These are phyloP conservation scores for Acanthamoeba healyi DNA, from an alignment of 208 protist species.

Conservation along the genomic window DNA sequence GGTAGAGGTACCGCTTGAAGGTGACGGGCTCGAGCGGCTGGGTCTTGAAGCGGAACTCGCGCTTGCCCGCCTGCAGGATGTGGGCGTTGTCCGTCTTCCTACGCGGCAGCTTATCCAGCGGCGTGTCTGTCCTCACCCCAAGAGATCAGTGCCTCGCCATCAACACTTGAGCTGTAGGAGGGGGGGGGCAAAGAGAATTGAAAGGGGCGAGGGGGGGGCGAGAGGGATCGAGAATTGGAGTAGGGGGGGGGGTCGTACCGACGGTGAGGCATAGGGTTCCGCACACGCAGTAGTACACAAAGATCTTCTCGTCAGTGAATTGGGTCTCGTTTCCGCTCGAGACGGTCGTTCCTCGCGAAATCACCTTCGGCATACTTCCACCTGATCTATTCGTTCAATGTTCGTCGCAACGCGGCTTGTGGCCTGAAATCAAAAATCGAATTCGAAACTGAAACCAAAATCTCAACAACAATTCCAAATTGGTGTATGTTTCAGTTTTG, in stretches of 20 bases:
- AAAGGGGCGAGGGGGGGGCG: background rate
- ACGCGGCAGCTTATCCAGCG: slow-evolving; percentile 37
- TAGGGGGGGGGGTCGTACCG: background rate
- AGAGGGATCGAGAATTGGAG: background rate
- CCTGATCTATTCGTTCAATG: background rate
- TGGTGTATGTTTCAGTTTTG: no score
- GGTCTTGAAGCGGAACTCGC: slow-evolving; percentile 50
- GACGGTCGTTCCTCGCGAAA: slow-evolving; percentile 62
- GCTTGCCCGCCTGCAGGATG: slow-evolving; percentile 14
- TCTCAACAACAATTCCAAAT: no score
- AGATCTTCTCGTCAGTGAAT: slow-evolving; percentile 61
- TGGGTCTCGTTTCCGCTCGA: slow-evolving; percentile 28
- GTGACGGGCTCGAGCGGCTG: background rate
- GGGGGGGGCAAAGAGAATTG: background rate
- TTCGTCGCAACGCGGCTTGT: no score
- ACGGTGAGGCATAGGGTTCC: slow-evolving; percentile 26
- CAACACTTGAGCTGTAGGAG: no score
- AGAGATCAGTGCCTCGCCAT: background rate
- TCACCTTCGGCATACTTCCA: slow-evolving; percentile 53
- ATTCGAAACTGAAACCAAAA: no score
- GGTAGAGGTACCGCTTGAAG: slow-evolving; percentile 52
- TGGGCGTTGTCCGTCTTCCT: slow-evolving; percentile 45
- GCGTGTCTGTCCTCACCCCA: background rate
- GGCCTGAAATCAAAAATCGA: background rate
- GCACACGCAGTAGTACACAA: slow-evolving; percentile 69